These are phyloP conservation scores for Chlorella variabilis DNA, from an alignment of 163 green algal genomes.

Conservation along the genomic window DNA sequence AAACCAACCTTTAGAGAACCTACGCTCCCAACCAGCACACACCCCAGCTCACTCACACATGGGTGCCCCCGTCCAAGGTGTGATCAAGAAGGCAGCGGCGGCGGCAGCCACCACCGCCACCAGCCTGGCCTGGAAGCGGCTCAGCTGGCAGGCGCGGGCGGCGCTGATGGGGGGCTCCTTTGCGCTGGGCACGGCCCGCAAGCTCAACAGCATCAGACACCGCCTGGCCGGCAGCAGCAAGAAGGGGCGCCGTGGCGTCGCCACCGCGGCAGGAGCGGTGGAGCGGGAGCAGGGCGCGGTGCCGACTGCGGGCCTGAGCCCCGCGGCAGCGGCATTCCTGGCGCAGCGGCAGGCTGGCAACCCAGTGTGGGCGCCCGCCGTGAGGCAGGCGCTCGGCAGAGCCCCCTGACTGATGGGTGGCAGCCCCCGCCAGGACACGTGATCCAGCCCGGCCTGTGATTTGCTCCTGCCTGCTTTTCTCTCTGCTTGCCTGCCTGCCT, in stretches of 20 bases:
- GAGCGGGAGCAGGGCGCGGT: background rate
- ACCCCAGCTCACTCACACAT: background rate
- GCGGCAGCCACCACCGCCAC: background rate
- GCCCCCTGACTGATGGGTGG: too few relatives aligned
- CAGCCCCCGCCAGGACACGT: too few relatives aligned
- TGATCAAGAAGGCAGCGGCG: background rate
- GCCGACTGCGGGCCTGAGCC: background rate
- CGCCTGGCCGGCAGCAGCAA: background rate
- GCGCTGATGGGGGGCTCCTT: conserved; percentile 22
- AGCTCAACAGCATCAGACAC: conserved; percentile 4
- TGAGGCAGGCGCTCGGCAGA: background rate
- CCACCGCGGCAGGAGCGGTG: background rate
- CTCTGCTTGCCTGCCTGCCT: background rate
- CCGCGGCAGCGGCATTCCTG: background rate
- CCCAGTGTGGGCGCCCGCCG: background rate
- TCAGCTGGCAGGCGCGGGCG: conserved; percentile 16
- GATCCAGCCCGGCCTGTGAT: too few relatives aligned
- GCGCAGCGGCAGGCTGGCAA: background rate
- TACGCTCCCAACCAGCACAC: too few relatives aligned
- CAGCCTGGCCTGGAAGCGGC: conserved; percentile 10
- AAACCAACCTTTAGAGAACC: too few relatives aligned
- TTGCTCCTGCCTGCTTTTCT: background rate
- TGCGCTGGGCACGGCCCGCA: background rate
- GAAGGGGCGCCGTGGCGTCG: background rate
- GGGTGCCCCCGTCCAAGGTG: background rate